Evolutionary conservation across 495 filamentous ascomycete genomes (phyloP), one percentile per base, ranked within the genome.

Genomic region (Choiromyces venosus): DNA sequence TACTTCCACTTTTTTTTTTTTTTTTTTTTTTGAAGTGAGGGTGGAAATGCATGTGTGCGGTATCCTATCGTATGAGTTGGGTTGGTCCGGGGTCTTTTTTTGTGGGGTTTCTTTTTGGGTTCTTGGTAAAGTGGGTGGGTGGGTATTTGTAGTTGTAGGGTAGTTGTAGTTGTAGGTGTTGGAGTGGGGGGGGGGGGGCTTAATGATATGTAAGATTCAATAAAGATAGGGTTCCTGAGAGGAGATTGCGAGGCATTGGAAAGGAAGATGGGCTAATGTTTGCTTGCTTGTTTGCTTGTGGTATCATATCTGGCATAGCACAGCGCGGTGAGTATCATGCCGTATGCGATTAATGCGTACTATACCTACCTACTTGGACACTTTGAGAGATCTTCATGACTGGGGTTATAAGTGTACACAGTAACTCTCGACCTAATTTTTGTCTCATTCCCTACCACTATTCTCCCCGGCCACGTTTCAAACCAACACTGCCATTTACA

Each of bases 121-220:
- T 25, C 42, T 66, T 70, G 33, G 6, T 37, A n/a, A 10, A 12
- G 14, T 14, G 29, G 38, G 39, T 9, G 25, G 37, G 71, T 19
- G 29, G 38, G 37, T 46, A 16, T n/a, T 40, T 38, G 61, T 71
- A 56, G 61, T 69, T 39, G 37, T 29, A 40, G 70, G 38, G 70
- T 39, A 38, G 67, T 33, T 71, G 70, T 69, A 71, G 64, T 29
- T 67, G 69, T 71, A 71, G 69, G 4, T 56, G 61, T 39, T 37
- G 39, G n/a, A 36, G 40, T 12, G 42, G 14, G 29, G 36, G 18
- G 66, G 12, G 25, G 19, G 18, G 66, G 66, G n/a, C n/a, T n/a
- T 29, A 61, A 61, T 61, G 7, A 61, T 29, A 29, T 29, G n/a
- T 29, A 61, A 61, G 52, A 61, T 61, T 16, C 3, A 29, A 25